Evolutionary conservation across 2,329 filamentous ascomycete species (phyloP), one percentile per base, ranked within the genome.

Genomic region (Ceratocystis cacaofunesta): DNA sequence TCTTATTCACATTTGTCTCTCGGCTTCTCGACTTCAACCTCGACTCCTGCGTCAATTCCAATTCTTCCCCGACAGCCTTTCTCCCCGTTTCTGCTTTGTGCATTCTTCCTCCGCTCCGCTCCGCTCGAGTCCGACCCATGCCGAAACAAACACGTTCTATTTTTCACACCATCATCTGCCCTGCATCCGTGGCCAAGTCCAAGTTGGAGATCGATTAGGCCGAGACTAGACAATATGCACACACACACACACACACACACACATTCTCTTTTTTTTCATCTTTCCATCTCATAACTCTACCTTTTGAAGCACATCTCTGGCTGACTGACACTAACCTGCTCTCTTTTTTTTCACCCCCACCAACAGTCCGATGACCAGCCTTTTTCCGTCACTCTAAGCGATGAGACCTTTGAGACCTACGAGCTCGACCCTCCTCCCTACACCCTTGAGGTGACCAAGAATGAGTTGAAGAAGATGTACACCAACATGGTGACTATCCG

Each of bases 321-420:
- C 36, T 41, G 36, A 41, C 57, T 22, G 17, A 41, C 17, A 36
- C 8, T 30, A 46, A 46, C 58, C 25, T 15, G 17, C n/a, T 66
- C 50, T 63, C 25, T 48, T 15, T 17, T 22, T 41, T 46, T 52
- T 44, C n/a, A n/a, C 46, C 46, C 58, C 58, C 28, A n/a, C 50
- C 19, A 70, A 65, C 74, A 95, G 91, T 89, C 92, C 77, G 92
- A 96, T 77, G 90, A 96, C 74, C 89, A 95, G 83, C 85, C 86
- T 70, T 97, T 99, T 81, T 85, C 87, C 73, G 85, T 99, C 76
- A 88, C 85, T 74, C 88, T 99, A 76, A 95, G 90, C 76, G 90
- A 96, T 76, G 92, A 97, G 87, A 92, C 90, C 81, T 99, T 97
- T 81, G 94, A 99, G 85, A 96, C 94, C 67, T 99, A 97, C 80